phyloP scores from a whole-genome alignment of 805 yeast genomes.

The Candida ulmi region DNA sequence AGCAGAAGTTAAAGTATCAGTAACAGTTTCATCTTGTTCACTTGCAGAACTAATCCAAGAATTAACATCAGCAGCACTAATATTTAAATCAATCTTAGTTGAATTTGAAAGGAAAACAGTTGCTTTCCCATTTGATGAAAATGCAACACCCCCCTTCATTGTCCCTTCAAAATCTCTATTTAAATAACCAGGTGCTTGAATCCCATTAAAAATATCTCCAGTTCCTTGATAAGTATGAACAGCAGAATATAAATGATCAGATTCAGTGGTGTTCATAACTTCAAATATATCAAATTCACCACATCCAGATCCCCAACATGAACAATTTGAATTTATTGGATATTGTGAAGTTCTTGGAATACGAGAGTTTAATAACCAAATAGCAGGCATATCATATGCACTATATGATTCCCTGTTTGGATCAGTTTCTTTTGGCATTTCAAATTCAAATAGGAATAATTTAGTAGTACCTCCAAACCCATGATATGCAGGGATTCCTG shows the following conservation, averaged over 20 bases:
- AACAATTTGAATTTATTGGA: constrained; percentile 53
- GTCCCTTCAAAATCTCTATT: constrained; percentile 43
- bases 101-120: constrained; percentile 54
- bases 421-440: constrained; percentile 52
- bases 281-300: constrained; percentile 79
- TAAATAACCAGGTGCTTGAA: constrained; percentile 51
- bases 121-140: constrained; percentile 55
- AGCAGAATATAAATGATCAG: constrained; percentile 54
- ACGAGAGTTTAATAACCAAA: constrained; percentile 69
- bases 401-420: constrained; percentile 22
- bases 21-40: constrained; percentile 23
- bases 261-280: constrained; percentile 58
- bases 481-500: constrained; percentile 69
- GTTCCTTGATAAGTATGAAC: constrained; percentile 76
- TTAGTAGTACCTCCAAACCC: constrained; percentile 64
- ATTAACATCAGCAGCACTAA: constrained; percentile 38
- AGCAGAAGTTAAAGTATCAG: constrained; percentile 27
- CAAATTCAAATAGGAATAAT: constrained; percentile 68
- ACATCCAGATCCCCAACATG: constrained; percentile 75
- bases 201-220: constrained; percentile 54
- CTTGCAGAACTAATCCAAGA: constrained; percentile 37
- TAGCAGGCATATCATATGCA: constrained; percentile 63
- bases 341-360: constrained; percentile 75
- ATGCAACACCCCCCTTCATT: constrained; percentile 70
- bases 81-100: constrained; percentile 41